These are phyloP conservation scores for Maudiozyma humilis DNA, from an alignment of 1,139 yeast species.

Conservation along the genomic window DNA sequence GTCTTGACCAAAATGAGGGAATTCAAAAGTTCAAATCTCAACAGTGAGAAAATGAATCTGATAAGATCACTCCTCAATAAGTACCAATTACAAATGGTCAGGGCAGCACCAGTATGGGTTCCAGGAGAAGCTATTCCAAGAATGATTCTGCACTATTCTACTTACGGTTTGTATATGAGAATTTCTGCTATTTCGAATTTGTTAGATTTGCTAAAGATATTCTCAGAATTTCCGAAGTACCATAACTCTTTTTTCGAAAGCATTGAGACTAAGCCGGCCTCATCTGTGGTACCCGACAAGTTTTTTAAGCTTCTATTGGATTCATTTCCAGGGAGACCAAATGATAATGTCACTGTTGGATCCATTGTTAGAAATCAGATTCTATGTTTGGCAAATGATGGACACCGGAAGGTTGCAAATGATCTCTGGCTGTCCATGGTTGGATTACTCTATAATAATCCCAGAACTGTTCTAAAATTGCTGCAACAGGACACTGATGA, in stretches of 20 bases:
- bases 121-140: slow-evolving; percentile 20
- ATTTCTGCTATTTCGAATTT: slow-evolving; percentile 18
- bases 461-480: slow-evolving; percentile 9
- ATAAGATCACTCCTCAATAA: slow-evolving; percentile 20
- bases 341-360: slow-evolving; percentile 12
- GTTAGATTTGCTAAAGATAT: slow-evolving; percentile 23
- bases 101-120: slow-evolving; percentile 21
- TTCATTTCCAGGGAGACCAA: too few relatives aligned
- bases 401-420: slow-evolving; percentile 23
- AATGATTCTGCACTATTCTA: slow-evolving; percentile 20
- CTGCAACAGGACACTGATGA: slow-evolving; percentile 5
- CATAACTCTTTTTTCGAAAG: slow-evolving; percentile 11
- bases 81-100: slow-evolving; percentile 21
- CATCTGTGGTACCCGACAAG: slow-evolving; percentile 10
- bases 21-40: slow-evolving; percentile 22
- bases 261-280: slow-evolving; percentile 9
- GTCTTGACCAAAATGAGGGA: slow-evolving; percentile 17
- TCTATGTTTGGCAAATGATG: slow-evolving; percentile 11
- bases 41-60: slow-evolving; percentile 22
- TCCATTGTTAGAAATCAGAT: slow-evolving; percentile 15
- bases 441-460: slow-evolving; percentile 22
- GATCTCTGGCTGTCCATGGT: slow-evolving; percentile 27
- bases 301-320: not conserved
- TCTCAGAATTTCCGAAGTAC: slow-evolving; percentile 11
- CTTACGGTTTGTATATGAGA: slow-evolving; percentile 15